A percentile compares a stretch with the other conserved stretches of the same genome.
These are phyloP conservation scores for Smallanthus sonchifolius DNA, from an alignment of 129 eudicot species.

Conservation along the genomic window DNA sequence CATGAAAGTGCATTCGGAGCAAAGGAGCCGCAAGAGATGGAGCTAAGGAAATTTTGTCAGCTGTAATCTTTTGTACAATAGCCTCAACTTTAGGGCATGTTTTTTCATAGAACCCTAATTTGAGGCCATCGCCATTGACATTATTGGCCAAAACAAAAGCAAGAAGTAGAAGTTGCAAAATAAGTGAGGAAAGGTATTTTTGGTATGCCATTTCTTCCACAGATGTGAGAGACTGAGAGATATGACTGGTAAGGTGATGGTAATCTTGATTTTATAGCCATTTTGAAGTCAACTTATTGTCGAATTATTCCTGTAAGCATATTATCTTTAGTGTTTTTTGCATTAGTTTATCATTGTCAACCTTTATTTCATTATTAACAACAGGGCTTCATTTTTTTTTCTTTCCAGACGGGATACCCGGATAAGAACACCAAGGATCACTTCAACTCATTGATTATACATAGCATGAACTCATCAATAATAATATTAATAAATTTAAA, in stretches of 20 bases:
- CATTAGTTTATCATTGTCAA: conserved; percentile 11
- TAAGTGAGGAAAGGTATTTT: conserved; percentile 15
- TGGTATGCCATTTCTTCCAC: conserved; percentile 15
- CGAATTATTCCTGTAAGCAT: neutral
- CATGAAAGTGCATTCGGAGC: conserved; percentile 79
- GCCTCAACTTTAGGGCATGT: conserved; percentile 50
- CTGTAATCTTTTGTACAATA: conserved; percentile 38
- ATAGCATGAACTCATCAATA: neutral
- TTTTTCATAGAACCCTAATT: conserved; percentile 34
- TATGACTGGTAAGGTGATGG: conserved; percentile 1
- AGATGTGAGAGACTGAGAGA: neutral
- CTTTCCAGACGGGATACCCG: neutral
- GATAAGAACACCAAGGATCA: neutral
- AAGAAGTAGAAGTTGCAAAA: conserved; percentile 29
- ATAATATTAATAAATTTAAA: no score
- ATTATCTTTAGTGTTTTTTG: neutral
- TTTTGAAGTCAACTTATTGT: neutral
- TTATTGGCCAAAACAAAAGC: conserved; percentile 6
- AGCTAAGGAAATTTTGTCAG: conserved; percentile 29
- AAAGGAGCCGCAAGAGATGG: conserved; percentile 65
- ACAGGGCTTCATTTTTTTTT: neutral
- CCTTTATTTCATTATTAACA: neutral
- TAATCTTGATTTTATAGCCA: conserved; percentile 10
- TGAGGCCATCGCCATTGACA: conserved; percentile 40
- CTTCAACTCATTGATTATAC: neutral